These are phyloP conservation scores for Prototheca cutis DNA, from an alignment of 163 green algal species.

Conservation along the genomic window DNA sequence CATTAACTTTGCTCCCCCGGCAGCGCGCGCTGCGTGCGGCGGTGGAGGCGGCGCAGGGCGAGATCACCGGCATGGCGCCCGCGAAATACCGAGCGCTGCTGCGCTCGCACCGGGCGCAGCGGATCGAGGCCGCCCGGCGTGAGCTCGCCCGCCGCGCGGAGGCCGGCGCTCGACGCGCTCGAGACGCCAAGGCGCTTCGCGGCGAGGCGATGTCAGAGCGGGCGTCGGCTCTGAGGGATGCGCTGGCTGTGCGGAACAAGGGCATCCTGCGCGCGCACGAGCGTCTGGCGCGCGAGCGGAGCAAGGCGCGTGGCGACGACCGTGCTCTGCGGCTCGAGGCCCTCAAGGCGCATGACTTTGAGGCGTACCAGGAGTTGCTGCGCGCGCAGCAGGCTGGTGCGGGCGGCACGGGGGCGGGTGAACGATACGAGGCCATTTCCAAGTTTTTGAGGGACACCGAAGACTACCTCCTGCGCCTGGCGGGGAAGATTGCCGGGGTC, in stretches of 20 bases:
- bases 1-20: constrained; percentile 20
- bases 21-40: constrained; percentile 46
- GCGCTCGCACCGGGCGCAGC: constrained; percentile 16
- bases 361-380: constrained; percentile 91
- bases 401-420: constrained; percentile 8
- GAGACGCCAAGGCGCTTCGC: constrained; percentile 18
- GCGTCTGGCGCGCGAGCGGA: constrained; percentile 53
- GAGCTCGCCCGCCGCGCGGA: constrained; percentile 34
- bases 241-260: constrained; percentile 60
- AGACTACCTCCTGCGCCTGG: constrained; percentile 88
- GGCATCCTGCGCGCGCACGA: constrained; percentile 70
- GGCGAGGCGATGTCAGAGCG: constrained; percentile 21
- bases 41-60: constrained; percentile 39
- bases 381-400: constrained; percentile 30
- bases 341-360: constrained; percentile 88
- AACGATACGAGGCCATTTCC: constrained; percentile 66
- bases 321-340: constrained; percentile 70
- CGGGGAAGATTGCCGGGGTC: constrained; percentile 74
- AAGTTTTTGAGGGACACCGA: constrained; percentile 92
- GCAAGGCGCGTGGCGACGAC: constrained; percentile 54
- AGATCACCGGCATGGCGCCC: constrained; percentile 12
- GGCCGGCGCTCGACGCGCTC: constrained; percentile 11
- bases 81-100: constrained; percentile 28
- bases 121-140: constrained; percentile 24
- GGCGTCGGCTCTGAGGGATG: constrained; percentile 29